These are phyloP conservation scores for Litsea cubeba DNA, from an alignment of 164 flowering plant genomes.

Conservation along the genomic window DNA sequence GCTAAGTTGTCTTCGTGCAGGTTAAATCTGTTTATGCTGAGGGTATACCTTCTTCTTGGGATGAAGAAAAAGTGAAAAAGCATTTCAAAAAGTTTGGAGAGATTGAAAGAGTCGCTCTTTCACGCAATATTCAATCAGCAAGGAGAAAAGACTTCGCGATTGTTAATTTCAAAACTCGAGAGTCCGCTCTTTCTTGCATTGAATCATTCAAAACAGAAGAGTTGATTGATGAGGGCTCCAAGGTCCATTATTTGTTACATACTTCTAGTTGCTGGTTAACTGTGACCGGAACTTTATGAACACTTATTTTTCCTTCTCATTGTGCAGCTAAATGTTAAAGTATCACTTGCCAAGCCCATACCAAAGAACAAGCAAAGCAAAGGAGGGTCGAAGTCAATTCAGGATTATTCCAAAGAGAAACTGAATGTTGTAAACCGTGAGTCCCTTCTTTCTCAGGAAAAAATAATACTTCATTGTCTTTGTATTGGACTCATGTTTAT, in stretches of 20 bases:
- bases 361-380: constrained; percentile 26
- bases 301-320: neutral
- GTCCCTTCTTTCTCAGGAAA: constrained; percentile 8
- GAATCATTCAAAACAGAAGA: constrained; percentile 24
- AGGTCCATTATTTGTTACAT: constrained; percentile 20
- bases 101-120: constrained; percentile 32
- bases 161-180: constrained; percentile 28
- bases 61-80: constrained; percentile 27
- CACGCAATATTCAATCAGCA: constrained; percentile 27
- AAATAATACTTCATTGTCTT: neutral
- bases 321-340: constrained; percentile 30
- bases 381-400: constrained; percentile 8
- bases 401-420: constrained; percentile 20
- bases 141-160: constrained; percentile 42
- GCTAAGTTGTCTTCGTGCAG: constrained; percentile 14
- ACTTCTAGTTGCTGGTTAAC: neutral
- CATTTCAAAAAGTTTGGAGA: constrained; percentile 32
- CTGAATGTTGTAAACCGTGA: constrained; percentile 20
- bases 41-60: constrained; percentile 32
- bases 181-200: constrained; percentile 38
- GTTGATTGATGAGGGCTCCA: constrained; percentile 21
- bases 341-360: constrained; percentile 37
- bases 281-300: neutral
- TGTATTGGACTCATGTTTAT: neutral
- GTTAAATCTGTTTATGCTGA: constrained; percentile 42